Conservation (phyloP, 2,329 filamentous ascomycete genomes). For the Clonostachys chloroleuca region DNA sequence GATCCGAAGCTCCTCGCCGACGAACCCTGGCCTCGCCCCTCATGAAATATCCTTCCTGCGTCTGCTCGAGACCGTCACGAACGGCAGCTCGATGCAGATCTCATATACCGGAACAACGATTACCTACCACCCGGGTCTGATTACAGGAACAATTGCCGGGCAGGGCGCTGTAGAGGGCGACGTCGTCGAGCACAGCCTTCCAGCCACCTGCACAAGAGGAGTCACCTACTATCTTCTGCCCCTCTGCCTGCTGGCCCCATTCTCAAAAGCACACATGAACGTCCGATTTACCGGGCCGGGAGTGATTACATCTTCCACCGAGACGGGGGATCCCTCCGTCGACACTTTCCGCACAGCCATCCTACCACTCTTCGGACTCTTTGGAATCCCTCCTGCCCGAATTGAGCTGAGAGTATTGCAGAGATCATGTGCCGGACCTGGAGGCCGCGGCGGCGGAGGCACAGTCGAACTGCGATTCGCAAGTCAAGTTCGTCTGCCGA, state of each 20-base stretch:
- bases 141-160: slow-evolving; percentile 78
- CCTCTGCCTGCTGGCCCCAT: slow-evolving; percentile 85
- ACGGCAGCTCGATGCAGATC: slow-evolving; percentile 92
- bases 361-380: slow-evolving; percentile 82
- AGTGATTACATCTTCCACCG: slow-evolving; percentile 85
- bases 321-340: slow-evolving; percentile 80
- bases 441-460: slow-evolving; percentile 78
- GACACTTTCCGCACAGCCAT: slow-evolving; percentile 93
- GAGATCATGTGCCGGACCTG: slow-evolving; percentile 71
- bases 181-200: slow-evolving; percentile 76
- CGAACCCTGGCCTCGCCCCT: slow-evolving; percentile 81
- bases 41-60: slow-evolving; percentile 96
- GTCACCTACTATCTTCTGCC: slow-evolving; percentile 90
- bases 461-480: slow-evolving; percentile 92
- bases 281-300: slow-evolving; percentile 86
- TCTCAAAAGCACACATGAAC: slow-evolving; percentile 87
- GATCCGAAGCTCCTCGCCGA: slow-evolving; percentile 83
- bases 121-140: slow-evolving; percentile 86
- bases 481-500: slow-evolving; percentile 87
- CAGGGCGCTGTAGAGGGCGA: slow-evolving; percentile 67
- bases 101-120: slow-evolving; percentile 94
- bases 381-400: slow-evolving; percentile 75
- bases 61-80: slow-evolving; percentile 90
- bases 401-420: slow-evolving; percentile 82
- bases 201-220: slow-evolving; percentile 71